Evolutionary conservation across 2,329 filamentous ascomycete genomes (phyloP).

Genomic region (Lasiodiplodia sp.): DNA sequence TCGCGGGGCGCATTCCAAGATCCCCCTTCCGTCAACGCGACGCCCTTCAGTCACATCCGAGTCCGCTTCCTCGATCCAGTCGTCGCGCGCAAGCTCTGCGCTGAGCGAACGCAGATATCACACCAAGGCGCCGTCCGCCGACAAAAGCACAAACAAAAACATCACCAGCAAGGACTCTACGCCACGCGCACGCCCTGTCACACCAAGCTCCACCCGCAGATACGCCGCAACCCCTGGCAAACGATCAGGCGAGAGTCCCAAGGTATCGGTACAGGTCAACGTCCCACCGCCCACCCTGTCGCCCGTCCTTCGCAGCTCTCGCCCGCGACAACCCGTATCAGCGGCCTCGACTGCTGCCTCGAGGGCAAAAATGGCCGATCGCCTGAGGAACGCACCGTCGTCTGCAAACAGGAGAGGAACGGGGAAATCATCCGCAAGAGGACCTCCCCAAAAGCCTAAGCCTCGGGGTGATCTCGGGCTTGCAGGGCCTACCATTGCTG

Average conservation of each 20-base stretch:
- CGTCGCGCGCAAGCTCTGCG: conserved; percentile 39
- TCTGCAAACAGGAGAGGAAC: conserved; percentile 10
- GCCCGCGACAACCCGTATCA: conserved; percentile 33
- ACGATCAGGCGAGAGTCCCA: conserved; percentile 17
- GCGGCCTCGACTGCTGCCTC: conserved; percentile 33
- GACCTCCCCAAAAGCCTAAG: conserved; percentile 20
- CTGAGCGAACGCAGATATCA: conserved; percentile 34
- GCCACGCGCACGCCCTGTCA: conserved; percentile 29
- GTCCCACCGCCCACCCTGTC: conserved; percentile 33
- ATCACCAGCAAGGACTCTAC: conserved; percentile 30
- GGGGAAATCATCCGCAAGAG: background rate
- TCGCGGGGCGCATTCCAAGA: conserved; percentile 24
- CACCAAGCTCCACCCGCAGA: conserved; percentile 38
- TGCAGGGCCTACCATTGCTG: conserved; percentile 25
- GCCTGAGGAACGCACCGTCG: conserved; percentile 14
- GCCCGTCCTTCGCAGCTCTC: conserved; percentile 35
- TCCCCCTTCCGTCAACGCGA: conserved; percentile 24
- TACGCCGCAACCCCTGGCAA: conserved; percentile 37
- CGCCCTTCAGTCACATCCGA: conserved; percentile 46
- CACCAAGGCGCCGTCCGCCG: conserved; percentile 39
- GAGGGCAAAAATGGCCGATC: conserved; percentile 29
- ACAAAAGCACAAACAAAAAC: conserved; percentile 10
- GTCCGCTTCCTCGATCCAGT: conserved; percentile 44
- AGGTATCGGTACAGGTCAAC: conserved; percentile 30
- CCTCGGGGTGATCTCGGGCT: conserved; percentile 15